These are phyloP conservation scores for Sungouiella thailandica DNA, from an alignment of 805 yeast species.

Conservation along the genomic window DNA sequence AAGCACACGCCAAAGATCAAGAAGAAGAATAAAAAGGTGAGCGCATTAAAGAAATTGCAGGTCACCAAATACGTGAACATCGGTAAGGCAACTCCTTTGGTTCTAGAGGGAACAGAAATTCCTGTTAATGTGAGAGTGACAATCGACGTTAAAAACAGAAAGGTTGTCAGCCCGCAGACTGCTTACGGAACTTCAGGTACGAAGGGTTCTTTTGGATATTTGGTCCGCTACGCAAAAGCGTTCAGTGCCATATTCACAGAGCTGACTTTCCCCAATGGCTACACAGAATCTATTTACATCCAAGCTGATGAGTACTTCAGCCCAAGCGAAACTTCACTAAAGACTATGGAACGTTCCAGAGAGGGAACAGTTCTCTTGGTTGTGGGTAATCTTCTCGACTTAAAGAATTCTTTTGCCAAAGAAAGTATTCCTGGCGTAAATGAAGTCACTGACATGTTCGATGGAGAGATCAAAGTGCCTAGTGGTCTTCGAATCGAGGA, in stretches of 20 bases:
- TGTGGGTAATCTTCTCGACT: slow-evolving; percentile 59
- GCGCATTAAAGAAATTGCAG: slow-evolving; percentile 36
- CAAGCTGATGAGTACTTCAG: slow-evolving; percentile 62
- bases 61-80: slow-evolving; percentile 73
- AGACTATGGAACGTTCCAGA: slow-evolving; percentile 9
- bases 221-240: slow-evolving; percentile 59
- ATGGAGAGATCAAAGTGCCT: slow-evolving; percentile 53
- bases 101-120: slow-evolving; percentile 50
- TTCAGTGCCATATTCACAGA: slow-evolving; percentile 70
- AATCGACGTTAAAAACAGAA: slow-evolving; percentile 56
- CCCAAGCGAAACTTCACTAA: slow-evolving; percentile 21
- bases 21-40: slow-evolving; percentile 41
- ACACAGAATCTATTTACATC: slow-evolving; percentile 59
- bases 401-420: slow-evolving; percentile 46
- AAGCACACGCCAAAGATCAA: slow-evolving; percentile 34
- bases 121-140: slow-evolving; percentile 81
- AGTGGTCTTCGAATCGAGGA: slow-evolving; percentile 64
- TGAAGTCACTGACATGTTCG: slow-evolving; percentile 62
- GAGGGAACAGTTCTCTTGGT: slow-evolving; percentile 45
- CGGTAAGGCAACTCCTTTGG: slow-evolving; percentile 58
- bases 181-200: slow-evolving; percentile 67
- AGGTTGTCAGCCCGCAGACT: slow-evolving; percentile 63
- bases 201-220: slow-evolving; percentile 63
- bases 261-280: slow-evolving; percentile 58
- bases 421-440: slow-evolving; percentile 54